Evolutionary conservation across 495 filamentous ascomycete species (phyloP).

Genomic region (Elasticomyces elasticus): DNA sequence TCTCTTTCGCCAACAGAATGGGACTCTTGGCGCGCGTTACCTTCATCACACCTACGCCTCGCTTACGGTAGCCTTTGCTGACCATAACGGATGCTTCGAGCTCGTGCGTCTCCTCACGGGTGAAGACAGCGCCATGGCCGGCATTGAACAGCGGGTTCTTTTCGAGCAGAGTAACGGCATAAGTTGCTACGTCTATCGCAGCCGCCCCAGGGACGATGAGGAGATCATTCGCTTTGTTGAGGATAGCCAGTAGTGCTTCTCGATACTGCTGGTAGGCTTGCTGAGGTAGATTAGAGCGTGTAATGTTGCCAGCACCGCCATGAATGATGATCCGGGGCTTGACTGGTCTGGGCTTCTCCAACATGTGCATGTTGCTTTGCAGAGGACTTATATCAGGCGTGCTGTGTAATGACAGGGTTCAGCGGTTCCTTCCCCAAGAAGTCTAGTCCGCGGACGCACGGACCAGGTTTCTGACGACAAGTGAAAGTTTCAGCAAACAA

Average conservation of each 20-base stretch:
- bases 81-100: slow-evolving; percentile 91
- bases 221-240: slow-evolving; percentile 37
- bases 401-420: background rate
- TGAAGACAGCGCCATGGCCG: slow-evolving; percentile 80
- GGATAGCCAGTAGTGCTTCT: slow-evolving; percentile 51
- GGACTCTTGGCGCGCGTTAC: slow-evolving; percentile 67
- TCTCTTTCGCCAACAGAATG: slow-evolving; percentile 60
- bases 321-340: slow-evolving; percentile 73
- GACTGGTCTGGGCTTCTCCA: slow-evolving; percentile 19
- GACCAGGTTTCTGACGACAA: too few species aligned
- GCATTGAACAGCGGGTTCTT: slow-evolving; percentile 78
- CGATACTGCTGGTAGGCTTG: slow-evolving; percentile 51
- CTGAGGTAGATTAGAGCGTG: slow-evolving; percentile 53
- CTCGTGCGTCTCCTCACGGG: slow-evolving; percentile 68
- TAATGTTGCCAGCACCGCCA: slow-evolving; percentile 78
- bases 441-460: too few species aligned
- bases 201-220: slow-evolving; percentile 33
- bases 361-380: background rate
- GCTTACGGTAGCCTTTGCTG: slow-evolving; percentile 58
- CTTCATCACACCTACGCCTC: slow-evolving; percentile 65
- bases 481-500: too few species aligned
- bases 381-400: too few species aligned
- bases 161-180: slow-evolving; percentile 70
- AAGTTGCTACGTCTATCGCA: slow-evolving; percentile 63
- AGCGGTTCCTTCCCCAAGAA: too few species aligned